phyloP scores from a whole-genome alignment of 805 yeast genomes.

The Scheffersomyces spartinae region DNA sequence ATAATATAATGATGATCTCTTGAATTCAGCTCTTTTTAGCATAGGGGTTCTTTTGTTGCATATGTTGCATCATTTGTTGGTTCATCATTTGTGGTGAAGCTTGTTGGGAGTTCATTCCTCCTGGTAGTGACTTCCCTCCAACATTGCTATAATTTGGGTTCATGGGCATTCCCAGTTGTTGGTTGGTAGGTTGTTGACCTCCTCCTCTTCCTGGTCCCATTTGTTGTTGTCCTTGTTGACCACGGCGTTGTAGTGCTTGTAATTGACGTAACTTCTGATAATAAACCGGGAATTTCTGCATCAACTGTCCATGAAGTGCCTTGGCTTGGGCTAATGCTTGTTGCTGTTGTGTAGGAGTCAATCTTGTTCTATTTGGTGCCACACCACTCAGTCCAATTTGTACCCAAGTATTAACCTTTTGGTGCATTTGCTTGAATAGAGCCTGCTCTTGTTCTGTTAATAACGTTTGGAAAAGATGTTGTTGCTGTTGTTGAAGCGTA shows the following conservation, averaged over 20 bases:
- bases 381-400: conserved; percentile 31
- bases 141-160: conserved; percentile 5
- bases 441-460: conserved; percentile 32
- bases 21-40: conserved; percentile 3
- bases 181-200: conserved; percentile 6
- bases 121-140: conserved; percentile 4
- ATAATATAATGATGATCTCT: too few species aligned
- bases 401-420: conserved; percentile 26
- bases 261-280: conserved; percentile 16
- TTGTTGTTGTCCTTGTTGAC: conserved; percentile 11
- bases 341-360: conserved; percentile 32
- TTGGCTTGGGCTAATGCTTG: conserved; percentile 33
- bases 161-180: conserved; percentile 7
- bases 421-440: conserved; percentile 27
- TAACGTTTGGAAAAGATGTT: conserved; percentile 31
- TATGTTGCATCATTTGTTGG: conserved; percentile 9
- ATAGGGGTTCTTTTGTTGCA: conserved; percentile 3
- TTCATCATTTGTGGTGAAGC: conserved; percentile 10
- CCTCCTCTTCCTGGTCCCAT: conserved; percentile 5
- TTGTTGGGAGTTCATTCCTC: conserved; percentile 4
- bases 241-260: conserved; percentile 14
- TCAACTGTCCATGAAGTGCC: conserved; percentile 12
- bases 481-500: conserved; percentile 30
- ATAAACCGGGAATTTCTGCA: conserved; percentile 15
- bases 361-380: conserved; percentile 29